phyloP scores from a whole-genome alignment of 768 basidiomycete species.

The Jaapia argillacea region DNA sequence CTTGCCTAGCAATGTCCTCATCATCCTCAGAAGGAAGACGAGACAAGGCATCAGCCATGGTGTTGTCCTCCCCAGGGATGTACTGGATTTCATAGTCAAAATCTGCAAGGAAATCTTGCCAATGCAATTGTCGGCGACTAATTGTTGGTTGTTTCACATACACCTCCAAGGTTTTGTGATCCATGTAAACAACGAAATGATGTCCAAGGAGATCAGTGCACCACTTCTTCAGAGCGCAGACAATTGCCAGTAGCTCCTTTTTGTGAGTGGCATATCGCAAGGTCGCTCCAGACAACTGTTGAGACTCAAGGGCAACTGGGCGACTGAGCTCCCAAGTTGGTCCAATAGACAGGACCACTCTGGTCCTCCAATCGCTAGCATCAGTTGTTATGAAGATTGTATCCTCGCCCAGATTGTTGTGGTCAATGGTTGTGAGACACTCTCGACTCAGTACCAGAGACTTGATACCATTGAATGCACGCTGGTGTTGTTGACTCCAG shows the following conservation, averaged over 20 bases:
- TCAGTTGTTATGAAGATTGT: slow-evolving; percentile 25
- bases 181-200: slow-evolving; percentile 20
- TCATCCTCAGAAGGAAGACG: slow-evolving; percentile 10
- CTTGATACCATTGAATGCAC: slow-evolving; percentile 28
- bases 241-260: slow-evolving; percentile 38
- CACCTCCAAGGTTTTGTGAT: slow-evolving; percentile 26
- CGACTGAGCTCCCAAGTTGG: slow-evolving; percentile 19
- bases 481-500: slow-evolving; percentile 19
- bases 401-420: slow-evolving; percentile 17
- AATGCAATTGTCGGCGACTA: slow-evolving; percentile 22
- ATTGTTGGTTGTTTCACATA: slow-evolving; percentile 23
- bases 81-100: slow-evolving; percentile 28
- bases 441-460: slow-evolving; percentile 12
- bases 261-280: slow-evolving; percentile 40
- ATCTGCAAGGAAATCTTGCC: slow-evolving; percentile 27
- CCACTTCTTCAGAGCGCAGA: slow-evolving; percentile 20
- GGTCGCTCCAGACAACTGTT: slow-evolving; percentile 20
- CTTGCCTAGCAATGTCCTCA: not conserved
- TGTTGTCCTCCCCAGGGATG: slow-evolving; percentile 27
- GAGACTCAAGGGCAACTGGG: slow-evolving; percentile 24
- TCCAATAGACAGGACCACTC: slow-evolving; percentile 22
- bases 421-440: slow-evolving; percentile 22
- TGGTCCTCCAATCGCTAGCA: slow-evolving; percentile 19
- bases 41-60: slow-evolving; percentile 30
- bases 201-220: slow-evolving; percentile 12